Evolutionary conservation across 129 eudicot genomes (phyloP), one percentile per base, ranked within the genome.

Genomic region (Dittrichia graveolens): DNA sequence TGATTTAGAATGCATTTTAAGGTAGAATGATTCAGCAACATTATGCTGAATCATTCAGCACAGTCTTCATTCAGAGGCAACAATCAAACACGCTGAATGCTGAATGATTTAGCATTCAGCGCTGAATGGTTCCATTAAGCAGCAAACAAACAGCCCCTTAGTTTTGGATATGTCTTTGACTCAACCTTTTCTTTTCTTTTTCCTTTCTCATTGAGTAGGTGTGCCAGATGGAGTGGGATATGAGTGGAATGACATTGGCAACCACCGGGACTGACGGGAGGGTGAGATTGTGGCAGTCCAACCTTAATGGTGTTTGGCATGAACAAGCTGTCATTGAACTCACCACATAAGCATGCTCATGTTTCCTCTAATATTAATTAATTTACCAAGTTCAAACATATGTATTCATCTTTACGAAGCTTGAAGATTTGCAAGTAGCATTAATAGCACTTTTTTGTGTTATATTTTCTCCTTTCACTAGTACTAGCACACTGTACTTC

Each of bases 141-240:
- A n/a, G n/a, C n/a, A n/a, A n/a, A n/a, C n/a, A n/a, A n/a, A n/a
- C n/a, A n/a, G n/a, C n/a, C n/a, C n/a, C n/a, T 72, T 72, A 19
- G 37, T 57, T 42, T n/a, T 43, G 19, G 7, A n/a, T 71, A 19
- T 56, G 14, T 3, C 11, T 8, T 18, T 8, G 46, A 50, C 40
- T 45, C 5, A 57, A 9, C 8, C 46, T 1, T 31, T 56, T 42
- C 49, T 12, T 7, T 35, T 12, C 47, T 52, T 76, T 31, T 56
- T 42, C 49, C 8, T 7, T 35, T 12, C 47, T 52, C 73, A 52
- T 50, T 44, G 45, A 13, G 58, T 74, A 95, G 97, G 94, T 91
- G 46, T 90, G 99, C 96, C 83, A 95, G 80, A 95, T 91, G 96
- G 99, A 88, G 80, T 95, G 97, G 99, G 97, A 90, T 80, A 90